Conservation (phyloP, 495 filamentous ascomycete genomes). For the Aspergillus biplanus region DNA sequence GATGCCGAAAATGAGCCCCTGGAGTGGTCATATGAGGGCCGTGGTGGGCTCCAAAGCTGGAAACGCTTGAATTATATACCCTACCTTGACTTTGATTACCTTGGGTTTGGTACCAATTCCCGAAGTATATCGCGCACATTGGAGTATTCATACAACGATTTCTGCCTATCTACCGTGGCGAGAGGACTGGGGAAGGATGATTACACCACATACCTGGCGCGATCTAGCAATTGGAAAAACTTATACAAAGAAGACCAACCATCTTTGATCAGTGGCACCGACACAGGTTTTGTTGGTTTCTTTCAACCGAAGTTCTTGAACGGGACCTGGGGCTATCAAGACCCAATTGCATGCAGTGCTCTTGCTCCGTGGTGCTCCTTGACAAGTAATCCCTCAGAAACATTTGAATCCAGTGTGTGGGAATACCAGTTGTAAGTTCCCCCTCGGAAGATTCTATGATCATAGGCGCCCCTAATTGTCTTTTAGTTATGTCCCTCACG, state of each 20-base stretch:
- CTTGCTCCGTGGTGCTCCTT: conserved; percentile 56
- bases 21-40: conserved; percentile 72
- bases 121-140: conserved; percentile 70
- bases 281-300: conserved; percentile 64
- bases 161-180: conserved; percentile 57
- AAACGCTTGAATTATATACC: conserved; percentile 68
- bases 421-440: conserved; percentile 65
- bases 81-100: conserved; percentile 68
- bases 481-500: conserved; percentile 66
- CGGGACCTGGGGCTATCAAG: conserved; percentile 57
- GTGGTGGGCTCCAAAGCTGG: conserved; percentile 74
- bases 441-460: neutral
- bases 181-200: conserved; percentile 58
- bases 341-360: conserved; percentile 3
- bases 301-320: conserved; percentile 64
- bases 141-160: conserved; percentile 75
- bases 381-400: conserved; percentile 50
- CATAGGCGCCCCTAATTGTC: conserved; percentile 5
- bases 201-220: conserved; percentile 60
- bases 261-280: conserved; percentile 43
- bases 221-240: conserved; percentile 67
- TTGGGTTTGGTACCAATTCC: conserved; percentile 71
- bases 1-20: conserved; percentile 68
- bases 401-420: conserved; percentile 71
- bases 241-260: conserved; percentile 63